These are phyloP conservation scores for Beauveria varroae DNA, from an alignment of 2,329 filamentous ascomycete species.

Conservation along the genomic window DNA sequence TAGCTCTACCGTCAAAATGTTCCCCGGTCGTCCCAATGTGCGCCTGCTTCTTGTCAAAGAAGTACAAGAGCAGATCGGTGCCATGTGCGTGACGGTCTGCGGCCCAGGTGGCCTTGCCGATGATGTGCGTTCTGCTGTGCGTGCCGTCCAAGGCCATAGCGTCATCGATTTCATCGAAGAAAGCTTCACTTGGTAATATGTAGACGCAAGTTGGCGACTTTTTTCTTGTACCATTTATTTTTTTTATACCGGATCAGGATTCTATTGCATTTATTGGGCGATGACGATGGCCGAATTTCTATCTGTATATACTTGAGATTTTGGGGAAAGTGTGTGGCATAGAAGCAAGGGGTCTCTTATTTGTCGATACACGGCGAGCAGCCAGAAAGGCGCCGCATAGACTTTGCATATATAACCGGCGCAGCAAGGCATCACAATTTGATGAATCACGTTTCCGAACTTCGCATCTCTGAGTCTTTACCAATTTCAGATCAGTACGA, in stretches of 20 bases:
- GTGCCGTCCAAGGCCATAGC: conserved; percentile 52
- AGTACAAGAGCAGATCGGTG: conserved; percentile 72
- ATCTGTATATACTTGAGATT: conserved; percentile 8
- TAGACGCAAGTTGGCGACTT: neutral
- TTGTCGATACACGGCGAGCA: conserved; percentile 1
- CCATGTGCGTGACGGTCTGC: conserved; percentile 80
- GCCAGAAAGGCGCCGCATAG: conserved; percentile 3
- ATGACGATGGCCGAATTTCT: neutral
- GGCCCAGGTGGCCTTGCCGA: conserved; percentile 69
- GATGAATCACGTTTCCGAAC: neutral
- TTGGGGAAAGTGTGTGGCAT: neutral
- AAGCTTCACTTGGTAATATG: conserved; percentile 57
- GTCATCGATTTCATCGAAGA: conserved; percentile 73
- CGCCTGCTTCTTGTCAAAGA: conserved; percentile 73
- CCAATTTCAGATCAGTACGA: too few relatives aligned
- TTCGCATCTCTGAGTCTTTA: neutral
- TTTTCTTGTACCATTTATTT: conserved; percentile 5
- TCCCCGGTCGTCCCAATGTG: conserved; percentile 80
- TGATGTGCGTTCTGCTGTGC: conserved; percentile 63
- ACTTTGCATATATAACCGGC: conserved; percentile 11
- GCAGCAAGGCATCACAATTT: neutral
- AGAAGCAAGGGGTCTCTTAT: neutral
- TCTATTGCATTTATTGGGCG: conserved; percentile 10
- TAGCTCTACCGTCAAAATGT: conserved; percentile 80
- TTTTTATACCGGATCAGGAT: neutral